Base-by-base conservation (phyloP, 495 filamentous ascomycete genomes). In the Chaetomium fimeti region DNA sequence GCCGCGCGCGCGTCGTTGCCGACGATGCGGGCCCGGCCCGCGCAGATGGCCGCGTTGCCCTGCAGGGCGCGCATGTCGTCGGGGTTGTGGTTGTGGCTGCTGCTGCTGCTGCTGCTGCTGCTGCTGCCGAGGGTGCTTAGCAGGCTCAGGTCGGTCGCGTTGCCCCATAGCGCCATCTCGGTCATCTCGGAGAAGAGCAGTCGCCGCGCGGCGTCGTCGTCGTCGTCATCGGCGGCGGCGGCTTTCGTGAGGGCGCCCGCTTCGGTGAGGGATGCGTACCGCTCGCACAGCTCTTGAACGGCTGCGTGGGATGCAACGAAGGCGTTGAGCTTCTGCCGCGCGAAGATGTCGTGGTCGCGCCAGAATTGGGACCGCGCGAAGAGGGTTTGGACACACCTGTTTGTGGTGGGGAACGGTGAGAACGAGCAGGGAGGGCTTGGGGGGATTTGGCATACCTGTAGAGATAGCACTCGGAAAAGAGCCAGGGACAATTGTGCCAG, bases 71-170 rank as follows among this genome's bases (percentile, higher is more conserved):
- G 48, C 12, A 51, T 27, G 5, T 51, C 18, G 48, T 51, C 48
- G 5, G 27, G 48, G 22, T n/a, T n/a, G n/a, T n/a, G n/a, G n/a
- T n/a, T n/a, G n/a, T n/a, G n/a, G n/a, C n/a, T n/a, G n/a, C n/a
- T n/a, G n/a, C n/a, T n/a, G n/a, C n/a, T n/a, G n/a, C n/a, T n/a
- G n/a, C n/a, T n/a, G n/a, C n/a, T n/a, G n/a, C 48, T 51, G 32
- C 32, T 11, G 29, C 29, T 32, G 29, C 3, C 7, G 48, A 51
- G 48, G 22, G 48, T 6, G 48, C 48, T 51, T 20, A 51, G 22
- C 48, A 51, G 48, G 48, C 48, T 51, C 48, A 51, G 22, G 48
- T 51, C 48, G 48, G 48, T 51, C 2, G 48, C 48, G 20, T 51
- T 51, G 22, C 48, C 48, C 48, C 48, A 51, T 20, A 51, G 48